A percentile compares a stretch with the other conserved stretches of the same genome.
phyloP scores from a whole-genome alignment of 345 rosid species.

The Brassica napus region Da-Ae NC_063448.1:2712501-2713000 shows the following conservation, averaged over 20 bases:
- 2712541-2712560: too few relatives aligned
- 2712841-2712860: slow-evolving; percentile 51
- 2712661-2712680: too few relatives aligned
- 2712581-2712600: too few relatives aligned
- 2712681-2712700: too few relatives aligned
- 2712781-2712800: slow-evolving; percentile 55
- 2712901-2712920: slow-evolving; percentile 56
- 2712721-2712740: background rate
- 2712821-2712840: slow-evolving; percentile 73
- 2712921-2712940: slow-evolving; percentile 39
- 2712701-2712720: background rate
- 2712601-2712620: too few relatives aligned
- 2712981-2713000: slow-evolving; percentile 27
- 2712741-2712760: background rate
- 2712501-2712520: slow-evolving; percentile 27
- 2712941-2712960: slow-evolving; percentile 49
- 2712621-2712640: too few relatives aligned
- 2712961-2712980: slow-evolving; percentile 35
- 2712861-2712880: slow-evolving; percentile 46
- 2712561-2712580: too few relatives aligned
- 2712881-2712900: slow-evolving; percentile 51
- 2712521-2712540: background rate
- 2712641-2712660: too few relatives aligned
- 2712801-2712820: slow-evolving; percentile 45
- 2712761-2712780: background rate